Base-by-base conservation (phyloP, 2,329 filamentous ascomycete genomes). In the Fusarium virguliforme region DNA sequence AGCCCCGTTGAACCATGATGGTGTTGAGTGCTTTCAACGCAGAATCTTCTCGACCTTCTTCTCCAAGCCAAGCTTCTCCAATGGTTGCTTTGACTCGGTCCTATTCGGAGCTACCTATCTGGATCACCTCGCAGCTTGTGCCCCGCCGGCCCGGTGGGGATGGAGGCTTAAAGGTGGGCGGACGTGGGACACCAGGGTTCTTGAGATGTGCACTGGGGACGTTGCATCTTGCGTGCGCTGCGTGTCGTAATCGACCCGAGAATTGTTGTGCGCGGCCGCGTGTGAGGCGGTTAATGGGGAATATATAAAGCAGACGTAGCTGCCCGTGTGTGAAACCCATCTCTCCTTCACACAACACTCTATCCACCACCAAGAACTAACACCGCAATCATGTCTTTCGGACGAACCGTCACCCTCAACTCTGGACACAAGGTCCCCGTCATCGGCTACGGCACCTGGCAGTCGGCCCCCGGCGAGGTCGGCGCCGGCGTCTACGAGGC, bases 371-470 rank as follows among this genome's bases (percentile, higher is more conserved):
- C 18, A 24, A 28, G 24, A 12, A 3, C 24, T 18, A 64, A 28
- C 46, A 55, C 55, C 28, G 53, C 68, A 69, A 77, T 57, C 70
- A 90, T 91, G 88, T 90, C 89, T 77, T 81, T 83, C 76, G 86
- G 83, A 64, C 81, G 79, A 73, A 83, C 88, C 80, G 87, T 89
- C 74, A 88, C 86, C 68, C 85, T 90, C 75, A 90, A 86, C 83
- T 86, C 87, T 60, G 91, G 91, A 72, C 87, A 88, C 77, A 88
- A 89, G 81, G 92, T 92, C 62, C 88, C 90, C 3, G 84, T 84
- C 55, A 81, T 90, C 67, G 86, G 87, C 68, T 85, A 79, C 65
- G 90, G 90, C 75, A 92, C 90, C 74, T 92, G 90, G 90, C 90
- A 92, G 79, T 89, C 90, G 34, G 83, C 86, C 73, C 89, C 89